These are phyloP conservation scores for Scenedesmus sp. DNA, from an alignment of 163 green algal species.

Conservation along the genomic window DNA sequence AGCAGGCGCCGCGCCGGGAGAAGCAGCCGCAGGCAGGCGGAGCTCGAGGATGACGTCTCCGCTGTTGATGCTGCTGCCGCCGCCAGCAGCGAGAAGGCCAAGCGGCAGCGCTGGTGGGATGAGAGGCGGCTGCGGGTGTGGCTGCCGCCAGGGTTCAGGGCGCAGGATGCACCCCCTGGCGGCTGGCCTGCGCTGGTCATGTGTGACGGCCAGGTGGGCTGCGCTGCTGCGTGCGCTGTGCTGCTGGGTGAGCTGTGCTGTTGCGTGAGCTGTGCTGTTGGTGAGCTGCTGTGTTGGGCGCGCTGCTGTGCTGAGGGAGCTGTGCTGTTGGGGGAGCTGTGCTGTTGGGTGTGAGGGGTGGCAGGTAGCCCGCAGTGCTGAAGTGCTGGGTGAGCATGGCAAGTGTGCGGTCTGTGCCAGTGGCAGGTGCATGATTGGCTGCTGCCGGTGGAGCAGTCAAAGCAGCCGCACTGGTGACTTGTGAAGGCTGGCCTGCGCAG, in stretches of 20 bases:
- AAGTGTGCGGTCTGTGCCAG: too few relatives aligned
- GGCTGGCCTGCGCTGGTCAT: slow-evolving; percentile 70
- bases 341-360: too few relatives aligned
- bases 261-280: not conserved
- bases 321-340: too few relatives aligned
- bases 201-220: slow-evolving; percentile 55
- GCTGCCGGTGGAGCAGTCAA: too few relatives aligned
- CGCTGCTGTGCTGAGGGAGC: too few relatives aligned
- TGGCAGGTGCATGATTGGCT: too few relatives aligned
- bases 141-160: slow-evolving; percentile 8
- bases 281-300: too few relatives aligned
- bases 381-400: too few relatives aligned
- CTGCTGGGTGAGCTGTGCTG: not conserved
- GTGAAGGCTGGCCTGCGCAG: too few relatives aligned
- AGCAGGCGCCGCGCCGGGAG: not conserved
- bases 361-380: too few relatives aligned
- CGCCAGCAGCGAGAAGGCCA: not conserved
- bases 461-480: too few relatives aligned
- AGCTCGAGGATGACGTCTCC: not conserved
- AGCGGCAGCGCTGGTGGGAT: slow-evolving; percentile 35
- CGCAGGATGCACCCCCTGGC: slow-evolving; percentile 40
- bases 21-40: not conserved
- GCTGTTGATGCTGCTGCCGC: not conserved
- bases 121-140: slow-evolving; percentile 9
- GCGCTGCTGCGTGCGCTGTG: not conserved